Conservation (phyloP, 257 asterid genomes). For the Buddleja alternifolia region DNA sequence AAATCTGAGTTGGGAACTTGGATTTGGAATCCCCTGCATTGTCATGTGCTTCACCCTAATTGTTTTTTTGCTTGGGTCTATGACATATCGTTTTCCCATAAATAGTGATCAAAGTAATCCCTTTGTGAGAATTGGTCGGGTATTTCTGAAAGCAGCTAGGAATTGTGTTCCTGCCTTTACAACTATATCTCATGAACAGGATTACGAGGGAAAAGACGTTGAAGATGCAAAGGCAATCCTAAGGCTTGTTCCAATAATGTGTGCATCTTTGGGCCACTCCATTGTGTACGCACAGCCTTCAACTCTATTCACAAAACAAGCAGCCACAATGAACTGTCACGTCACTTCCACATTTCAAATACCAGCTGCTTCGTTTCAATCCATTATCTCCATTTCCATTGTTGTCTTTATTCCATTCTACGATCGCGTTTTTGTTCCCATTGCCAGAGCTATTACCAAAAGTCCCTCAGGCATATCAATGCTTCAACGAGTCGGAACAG, state of each 20-base stretch:
- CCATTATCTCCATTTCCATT: slow-evolving; percentile 25
- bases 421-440: slow-evolving; percentile 49
- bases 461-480: slow-evolving; percentile 50
- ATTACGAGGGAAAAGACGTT: too few species aligned
- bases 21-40: slow-evolving; percentile 60
- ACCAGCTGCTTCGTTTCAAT: slow-evolving; percentile 53
- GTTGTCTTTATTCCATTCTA: slow-evolving; percentile 39
- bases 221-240: neutral
- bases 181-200: neutral
- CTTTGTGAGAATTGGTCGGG: slow-evolving; percentile 33
- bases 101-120: slow-evolving; percentile 30
- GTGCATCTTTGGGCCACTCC: slow-evolving; percentile 42
- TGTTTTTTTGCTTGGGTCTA: slow-evolving; percentile 42
- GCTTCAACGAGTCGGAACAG: slow-evolving; percentile 50
- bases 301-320: slow-evolving; percentile 60
- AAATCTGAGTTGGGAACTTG: slow-evolving; percentile 65
- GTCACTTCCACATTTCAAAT: slow-evolving; percentile 32
- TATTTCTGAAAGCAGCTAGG: slow-evolving; percentile 31
- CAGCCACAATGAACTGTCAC: slow-evolving; percentile 45
- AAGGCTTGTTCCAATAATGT: slow-evolving; percentile 54
- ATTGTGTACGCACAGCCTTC: slow-evolving; percentile 44
- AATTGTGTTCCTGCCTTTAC: slow-evolving; percentile 26
- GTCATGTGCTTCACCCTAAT: slow-evolving; percentile 43
- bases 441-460: slow-evolving; percentile 35
- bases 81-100: slow-evolving; percentile 35